These are phyloP conservation scores for Lepidium africanum DNA, from an alignment of 345 rosid genomes.

Conservation along the genomic window DNA sequence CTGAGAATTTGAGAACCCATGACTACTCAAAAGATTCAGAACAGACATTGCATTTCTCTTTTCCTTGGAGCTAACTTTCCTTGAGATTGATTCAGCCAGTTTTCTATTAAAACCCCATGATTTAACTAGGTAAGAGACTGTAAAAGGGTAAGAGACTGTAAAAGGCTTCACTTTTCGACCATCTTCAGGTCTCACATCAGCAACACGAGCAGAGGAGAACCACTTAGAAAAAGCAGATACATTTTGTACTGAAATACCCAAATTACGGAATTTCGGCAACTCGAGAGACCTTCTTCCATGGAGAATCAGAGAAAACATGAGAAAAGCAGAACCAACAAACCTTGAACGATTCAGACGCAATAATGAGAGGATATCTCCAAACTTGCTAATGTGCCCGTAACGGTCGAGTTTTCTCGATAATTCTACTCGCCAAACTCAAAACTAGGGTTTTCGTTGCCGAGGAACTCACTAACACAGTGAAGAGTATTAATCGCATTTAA, in stretches of 20 bases:
- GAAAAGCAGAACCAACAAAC: no score
- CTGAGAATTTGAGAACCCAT: conserved; percentile 25
- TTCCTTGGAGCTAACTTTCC: not conserved
- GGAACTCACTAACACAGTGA: no score
- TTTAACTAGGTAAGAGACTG: not conserved
- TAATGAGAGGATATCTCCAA: no score
- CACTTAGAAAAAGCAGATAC: not conserved
- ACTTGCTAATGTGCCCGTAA: no score
- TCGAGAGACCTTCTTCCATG: not conserved
- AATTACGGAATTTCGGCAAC: not conserved
- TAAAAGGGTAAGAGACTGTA: no score
- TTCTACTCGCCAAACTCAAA: no score
- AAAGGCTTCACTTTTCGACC: not conserved
- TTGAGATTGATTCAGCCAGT: conserved; percentile 4
- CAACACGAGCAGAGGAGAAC: not conserved
- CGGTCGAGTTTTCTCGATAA: no score
- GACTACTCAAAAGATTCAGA: not conserved
- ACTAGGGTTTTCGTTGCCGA: no score
- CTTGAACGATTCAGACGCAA: no score
- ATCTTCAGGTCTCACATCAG: not conserved
- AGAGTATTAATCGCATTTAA: no score
- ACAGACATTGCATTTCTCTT: not conserved
- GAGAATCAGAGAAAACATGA: not conserved
- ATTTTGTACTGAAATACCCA: not conserved
- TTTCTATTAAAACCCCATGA: conserved; percentile 15